These are phyloP conservation scores for Sextonia rubra DNA, from an alignment of 164 flowering plant species.

Conservation along the genomic window DNA sequence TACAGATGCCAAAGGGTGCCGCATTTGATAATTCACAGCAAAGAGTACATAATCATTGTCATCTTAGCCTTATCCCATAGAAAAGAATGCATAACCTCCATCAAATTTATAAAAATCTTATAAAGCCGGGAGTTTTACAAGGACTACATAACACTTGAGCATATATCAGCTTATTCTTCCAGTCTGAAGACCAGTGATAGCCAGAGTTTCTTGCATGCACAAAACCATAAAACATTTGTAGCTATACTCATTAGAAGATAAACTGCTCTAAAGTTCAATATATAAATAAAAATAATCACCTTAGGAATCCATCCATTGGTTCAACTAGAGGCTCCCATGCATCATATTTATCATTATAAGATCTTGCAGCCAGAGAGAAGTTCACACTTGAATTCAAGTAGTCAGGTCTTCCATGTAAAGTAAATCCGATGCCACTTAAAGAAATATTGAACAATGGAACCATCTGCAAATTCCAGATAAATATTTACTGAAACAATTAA, in stretches of 20 bases:
- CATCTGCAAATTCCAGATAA: slow-evolving; percentile 52
- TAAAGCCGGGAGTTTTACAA: neutral
- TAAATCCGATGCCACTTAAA: slow-evolving; percentile 56
- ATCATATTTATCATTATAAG: slow-evolving; percentile 90
- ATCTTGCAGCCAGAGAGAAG: slow-evolving; percentile 80
- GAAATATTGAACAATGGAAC: slow-evolving; percentile 87
- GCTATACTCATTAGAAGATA: neutral
- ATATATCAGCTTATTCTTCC: neutral
- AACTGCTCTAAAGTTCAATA: neutral
- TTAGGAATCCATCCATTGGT: slow-evolving; percentile 83
- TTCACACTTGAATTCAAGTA: slow-evolving; percentile 56
- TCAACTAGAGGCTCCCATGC: slow-evolving; percentile 97
- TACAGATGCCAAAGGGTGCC: too few species aligned
- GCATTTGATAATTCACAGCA: too few species aligned
- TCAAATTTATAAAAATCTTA: neutral
- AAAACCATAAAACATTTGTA: neutral
- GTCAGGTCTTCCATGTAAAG: slow-evolving; percentile 64
- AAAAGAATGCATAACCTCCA: too few species aligned
- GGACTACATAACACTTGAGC: neutral
- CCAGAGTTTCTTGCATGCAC: neutral
- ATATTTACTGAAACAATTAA: slow-evolving; percentile 2
- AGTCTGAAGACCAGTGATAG: neutral
- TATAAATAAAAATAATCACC: slow-evolving; percentile 35
- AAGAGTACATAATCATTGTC: too few species aligned
- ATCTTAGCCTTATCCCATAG: too few species aligned